Evolutionary conservation across 306 rosid species (phyloP), one percentile per base, ranked within the genome.

Genomic region (Rosa persica): DNA sequence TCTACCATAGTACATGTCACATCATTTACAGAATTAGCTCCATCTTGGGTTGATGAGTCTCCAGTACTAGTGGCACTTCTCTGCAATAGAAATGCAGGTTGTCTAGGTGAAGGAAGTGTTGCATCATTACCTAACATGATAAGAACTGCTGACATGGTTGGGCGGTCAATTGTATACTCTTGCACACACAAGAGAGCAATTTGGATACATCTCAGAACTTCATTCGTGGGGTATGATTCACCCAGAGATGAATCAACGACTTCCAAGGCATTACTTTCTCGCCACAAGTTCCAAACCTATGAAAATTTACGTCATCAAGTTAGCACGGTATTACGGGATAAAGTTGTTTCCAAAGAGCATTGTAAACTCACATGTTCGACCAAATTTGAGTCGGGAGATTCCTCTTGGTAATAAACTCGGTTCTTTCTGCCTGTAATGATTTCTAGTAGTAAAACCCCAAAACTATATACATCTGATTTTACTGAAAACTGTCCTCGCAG

Each of bases 61-160:
- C 1, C 36, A 30, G 36, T 12, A 47, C 52, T 47, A 47, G 17
- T 13, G 13, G 52, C 76, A 69, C 27, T 23, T 78, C 54, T 77
- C 22, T 19, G 72, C 13, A 54, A 27, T 9, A 82, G 70, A 80
- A 84, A 80, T 49, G 80, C 86, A 9, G 86, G 88, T 66, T 71
- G 73, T 38, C 49, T 66, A 3, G 88, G 88, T 23, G 51, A 66
- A 34, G 48, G 38, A 27, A 77, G 51, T 65, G 40, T 52, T 44
- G 80, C 55, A 51, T 87, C 86, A 71, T 84, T 84, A 11, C 73
- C 44, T 3, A 84, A 51, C 88, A 84, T 87, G 81, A 25, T 67
- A 19, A 82, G 75, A 69, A 81, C 80, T 23, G 52, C 84, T 7
- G 44, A 38, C 90, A 87, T 84, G 46, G 81, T 73, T 30, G 88